Percentiles rank a stretch among this genome's conserved stretches.
Evolutionary conservation across 2,329 filamentous ascomycete genomes (phyloP).

Genomic region (Teratosphaeriaceae sp.): DNA sequence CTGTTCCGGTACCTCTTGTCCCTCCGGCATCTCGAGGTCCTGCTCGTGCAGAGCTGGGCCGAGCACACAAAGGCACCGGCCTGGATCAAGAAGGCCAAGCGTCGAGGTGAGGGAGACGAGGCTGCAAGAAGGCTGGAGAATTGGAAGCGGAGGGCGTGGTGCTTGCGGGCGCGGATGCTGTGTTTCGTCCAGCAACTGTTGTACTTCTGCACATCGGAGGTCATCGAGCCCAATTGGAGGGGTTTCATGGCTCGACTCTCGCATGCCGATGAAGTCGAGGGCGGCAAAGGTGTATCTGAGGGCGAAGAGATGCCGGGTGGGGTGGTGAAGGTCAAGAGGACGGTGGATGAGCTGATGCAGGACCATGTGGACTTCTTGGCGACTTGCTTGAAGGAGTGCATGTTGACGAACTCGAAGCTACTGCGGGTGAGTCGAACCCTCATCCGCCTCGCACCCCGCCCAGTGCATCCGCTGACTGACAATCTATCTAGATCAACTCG

Average conservation of each 20-base stretch:
- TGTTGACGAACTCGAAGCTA: slow-evolving; percentile 95
- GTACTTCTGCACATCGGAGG: slow-evolving; percentile 95
- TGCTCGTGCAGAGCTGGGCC: slow-evolving; percentile 83
- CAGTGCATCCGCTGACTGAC: no score
- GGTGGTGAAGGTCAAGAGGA: slow-evolving; percentile 48
- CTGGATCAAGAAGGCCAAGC: slow-evolving; percentile 66
- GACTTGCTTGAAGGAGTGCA: slow-evolving; percentile 96
- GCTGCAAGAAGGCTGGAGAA: slow-evolving; percentile 66
- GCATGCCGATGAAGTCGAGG: slow-evolving; percentile 42
- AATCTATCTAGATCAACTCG: slow-evolving; percentile 69
- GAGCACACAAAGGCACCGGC: slow-evolving; percentile 73
- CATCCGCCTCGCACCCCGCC: background rate
- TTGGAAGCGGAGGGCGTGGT: slow-evolving; percentile 93
- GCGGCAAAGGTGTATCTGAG: background rate
- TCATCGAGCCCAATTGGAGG: slow-evolving; percentile 97
- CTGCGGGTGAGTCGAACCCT: slow-evolving; percentile 58
- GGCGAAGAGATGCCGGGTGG: background rate
- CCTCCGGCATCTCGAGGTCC: slow-evolving; percentile 79
- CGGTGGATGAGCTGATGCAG: slow-evolving; percentile 97
- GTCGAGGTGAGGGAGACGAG: slow-evolving; percentile 6
- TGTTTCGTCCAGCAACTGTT: slow-evolving; percentile 95
- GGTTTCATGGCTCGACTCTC: slow-evolving; percentile 83
- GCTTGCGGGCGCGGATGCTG: slow-evolving; percentile 84
- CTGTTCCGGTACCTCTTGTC: slow-evolving; percentile 92
- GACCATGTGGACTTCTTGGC: slow-evolving; percentile 98